Conservation (phyloP, 805 yeast genomes). For the Metschnikowia cerradonensis region DNA sequence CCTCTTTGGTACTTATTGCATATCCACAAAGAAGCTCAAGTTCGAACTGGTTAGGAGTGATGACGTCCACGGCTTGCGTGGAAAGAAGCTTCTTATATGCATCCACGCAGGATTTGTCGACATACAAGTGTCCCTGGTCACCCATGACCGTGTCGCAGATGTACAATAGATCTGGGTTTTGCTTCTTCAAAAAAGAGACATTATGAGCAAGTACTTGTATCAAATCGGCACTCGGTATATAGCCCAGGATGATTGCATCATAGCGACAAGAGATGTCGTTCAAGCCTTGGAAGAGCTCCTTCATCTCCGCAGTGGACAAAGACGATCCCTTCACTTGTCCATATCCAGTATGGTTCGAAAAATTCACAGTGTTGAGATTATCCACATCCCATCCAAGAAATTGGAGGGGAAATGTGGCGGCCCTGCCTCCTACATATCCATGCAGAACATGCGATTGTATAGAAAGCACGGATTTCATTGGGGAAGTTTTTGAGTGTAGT, state of each 20-base stretch:
- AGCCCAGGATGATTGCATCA: slow-evolving; percentile 19
- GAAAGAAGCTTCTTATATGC: slow-evolving; percentile 12
- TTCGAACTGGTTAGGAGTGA: slow-evolving; percentile 20
- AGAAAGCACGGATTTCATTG: slow-evolving; percentile 39
- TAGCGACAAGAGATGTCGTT: slow-evolving; percentile 12
- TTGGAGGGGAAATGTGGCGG: slow-evolving; percentile 88
- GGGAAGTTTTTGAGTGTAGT: neutral
- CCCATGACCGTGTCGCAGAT: slow-evolving; percentile 21
- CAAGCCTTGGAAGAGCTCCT: slow-evolving; percentile 13
- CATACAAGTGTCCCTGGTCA: slow-evolving; percentile 20
- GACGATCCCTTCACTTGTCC: slow-evolving; percentile 34
- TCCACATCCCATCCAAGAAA: slow-evolving; percentile 91
- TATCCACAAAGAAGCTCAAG: slow-evolving; percentile 16
- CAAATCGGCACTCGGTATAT: slow-evolving; percentile 15
- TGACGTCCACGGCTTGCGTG: slow-evolving; percentile 12
- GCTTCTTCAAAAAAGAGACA: slow-evolving; percentile 7
- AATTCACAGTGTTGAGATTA: slow-evolving; percentile 79
- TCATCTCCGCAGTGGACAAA: slow-evolving; percentile 9
- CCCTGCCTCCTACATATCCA: slow-evolving; percentile 92
- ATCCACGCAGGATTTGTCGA: slow-evolving; percentile 13
- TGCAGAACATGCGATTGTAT: slow-evolving; percentile 88
- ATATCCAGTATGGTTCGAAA: slow-evolving; percentile 91
- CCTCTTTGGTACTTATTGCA: slow-evolving; percentile 7
- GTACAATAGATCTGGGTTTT: slow-evolving; percentile 17
- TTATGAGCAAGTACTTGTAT: slow-evolving; percentile 11